phyloP scores from a whole-genome alignment of 2,329 filamentous ascomycete genomes.

The Tolypocladium pustulatum region DNA sequence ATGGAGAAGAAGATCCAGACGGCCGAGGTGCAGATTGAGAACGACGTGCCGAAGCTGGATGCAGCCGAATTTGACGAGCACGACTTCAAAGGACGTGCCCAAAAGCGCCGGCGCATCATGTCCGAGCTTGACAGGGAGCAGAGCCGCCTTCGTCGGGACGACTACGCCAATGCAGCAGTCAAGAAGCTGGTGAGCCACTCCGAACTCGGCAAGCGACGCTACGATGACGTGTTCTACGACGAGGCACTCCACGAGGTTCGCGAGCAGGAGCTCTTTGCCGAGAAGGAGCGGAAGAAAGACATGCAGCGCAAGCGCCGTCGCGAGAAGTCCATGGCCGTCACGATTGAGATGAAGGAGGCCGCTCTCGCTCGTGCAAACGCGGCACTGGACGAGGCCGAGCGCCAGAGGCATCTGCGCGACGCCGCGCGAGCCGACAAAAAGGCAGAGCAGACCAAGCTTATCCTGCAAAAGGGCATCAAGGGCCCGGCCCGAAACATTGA shows the following conservation, averaged over 20 bases:
- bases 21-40: slow-evolving; percentile 30
- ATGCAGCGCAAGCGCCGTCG: slow-evolving; percentile 96
- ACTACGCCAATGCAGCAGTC: slow-evolving; percentile 47
- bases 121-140: slow-evolving; percentile 51
- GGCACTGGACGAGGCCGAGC: slow-evolving; percentile 73
- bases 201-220: slow-evolving; percentile 63
- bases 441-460: slow-evolving; percentile 78
- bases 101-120: slow-evolving; percentile 61
- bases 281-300: slow-evolving; percentile 99
- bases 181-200: slow-evolving; percentile 59
- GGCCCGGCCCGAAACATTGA: slow-evolving; percentile 62
- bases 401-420: slow-evolving; percentile 69
- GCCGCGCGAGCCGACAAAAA: slow-evolving; percentile 89
- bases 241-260: slow-evolving; percentile 80
- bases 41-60: slow-evolving; percentile 34
- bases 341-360: slow-evolving; percentile 80
- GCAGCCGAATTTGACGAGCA: slow-evolving; percentile 30
- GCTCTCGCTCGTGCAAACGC: slow-evolving; percentile 68
- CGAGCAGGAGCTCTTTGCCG: slow-evolving; percentile 78
- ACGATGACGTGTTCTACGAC: slow-evolving; percentile 65
- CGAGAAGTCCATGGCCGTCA: slow-evolving; percentile 91
- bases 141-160: slow-evolving; percentile 49
- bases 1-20: slow-evolving; percentile 31
- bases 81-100: slow-evolving; percentile 42
- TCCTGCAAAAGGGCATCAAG: slow-evolving; percentile 78